Evolutionary conservation across 208 protist genomes (phyloP).

Genomic region (Wallacemonas rigidus): DNA sequence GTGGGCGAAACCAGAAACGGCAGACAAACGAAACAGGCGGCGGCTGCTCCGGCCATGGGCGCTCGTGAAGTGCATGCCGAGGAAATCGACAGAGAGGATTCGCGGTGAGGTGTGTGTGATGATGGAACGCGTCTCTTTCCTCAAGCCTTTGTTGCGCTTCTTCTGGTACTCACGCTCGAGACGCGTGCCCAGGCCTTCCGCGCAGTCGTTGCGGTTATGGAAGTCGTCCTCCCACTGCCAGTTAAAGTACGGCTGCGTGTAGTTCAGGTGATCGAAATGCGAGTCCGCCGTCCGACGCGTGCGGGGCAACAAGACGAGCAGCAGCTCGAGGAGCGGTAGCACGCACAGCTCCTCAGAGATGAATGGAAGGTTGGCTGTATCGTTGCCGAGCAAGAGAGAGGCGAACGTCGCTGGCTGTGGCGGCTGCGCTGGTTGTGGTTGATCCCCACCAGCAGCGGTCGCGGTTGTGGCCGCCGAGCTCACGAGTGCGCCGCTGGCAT

Average conservation of each 20-base stretch:
- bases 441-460: not conserved
- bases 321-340: slow-evolving; percentile 68
- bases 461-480: no score
- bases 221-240: slow-evolving; percentile 90
- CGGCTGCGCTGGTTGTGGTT: not conserved
- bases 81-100: slow-evolving; percentile 18
- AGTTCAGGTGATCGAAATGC: slow-evolving; percentile 51
- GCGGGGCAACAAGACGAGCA: slow-evolving; percentile 61
- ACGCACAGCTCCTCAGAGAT: slow-evolving; percentile 62
- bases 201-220: slow-evolving; percentile 71
- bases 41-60: slow-evolving; percentile 5
- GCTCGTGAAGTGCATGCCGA: slow-evolving; percentile 12
- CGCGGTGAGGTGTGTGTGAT: slow-evolving; percentile 19
- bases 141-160: slow-evolving; percentile 32
- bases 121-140: slow-evolving; percentile 18
- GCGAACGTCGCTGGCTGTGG: slow-evolving; percentile 8
- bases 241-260: slow-evolving; percentile 55
- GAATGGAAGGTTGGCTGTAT: slow-evolving; percentile 55
- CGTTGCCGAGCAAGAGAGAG: slow-evolving; percentile 26
- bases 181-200: slow-evolving; percentile 39
- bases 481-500: not conserved
- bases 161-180: slow-evolving; percentile 68
- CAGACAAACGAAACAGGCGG: slow-evolving; percentile 1
- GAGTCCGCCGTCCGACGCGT: slow-evolving; percentile 25
- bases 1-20: slow-evolving; percentile 21